A percentile compares a stretch with the other conserved stretches of the same genome.
Conservation (phyloP, 805 yeast species). For the Wickerhamomyces canadensis region DNA sequence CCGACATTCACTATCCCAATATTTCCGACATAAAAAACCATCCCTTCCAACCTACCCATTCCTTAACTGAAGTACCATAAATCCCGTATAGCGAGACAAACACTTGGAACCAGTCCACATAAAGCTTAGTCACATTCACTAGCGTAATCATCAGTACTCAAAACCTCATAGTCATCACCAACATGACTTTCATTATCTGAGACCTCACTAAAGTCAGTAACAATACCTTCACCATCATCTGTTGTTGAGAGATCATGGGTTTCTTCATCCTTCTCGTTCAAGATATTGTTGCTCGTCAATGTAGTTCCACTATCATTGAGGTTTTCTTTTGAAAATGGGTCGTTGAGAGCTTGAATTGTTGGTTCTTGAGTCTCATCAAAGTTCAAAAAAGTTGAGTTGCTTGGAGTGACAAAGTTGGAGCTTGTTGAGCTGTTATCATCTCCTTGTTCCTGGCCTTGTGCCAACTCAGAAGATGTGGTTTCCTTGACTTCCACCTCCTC, state of each 20-base stretch:
- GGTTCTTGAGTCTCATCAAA: not conserved
- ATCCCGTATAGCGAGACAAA: no score
- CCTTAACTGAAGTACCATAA: no score
- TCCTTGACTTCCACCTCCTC: not conserved
- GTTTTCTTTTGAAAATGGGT: not conserved
- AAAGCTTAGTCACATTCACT: not conserved
- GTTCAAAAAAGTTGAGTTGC: not conserved
- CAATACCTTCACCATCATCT: not conserved
- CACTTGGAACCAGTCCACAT: no score
- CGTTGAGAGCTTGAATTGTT: not conserved
- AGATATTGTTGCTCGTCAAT: not conserved
- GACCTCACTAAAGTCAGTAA: not conserved
- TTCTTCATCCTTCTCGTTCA: not conserved
- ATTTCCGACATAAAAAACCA: no score
- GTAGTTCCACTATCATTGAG: not conserved
- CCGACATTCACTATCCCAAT: no score
- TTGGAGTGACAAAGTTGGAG: not conserved
- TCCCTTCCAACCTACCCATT: no score
- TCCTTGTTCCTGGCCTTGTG: no score
- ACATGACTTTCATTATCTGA: not conserved
- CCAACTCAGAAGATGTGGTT: no score
- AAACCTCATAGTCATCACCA: slow-evolving; percentile 5
- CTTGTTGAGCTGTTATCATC: not conserved
- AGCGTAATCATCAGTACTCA: slow-evolving; percentile 4
- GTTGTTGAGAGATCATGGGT: no score